Base-by-base conservation (phyloP, 2,329 filamentous ascomycete species). In the Capronia epimyces region DNA sequence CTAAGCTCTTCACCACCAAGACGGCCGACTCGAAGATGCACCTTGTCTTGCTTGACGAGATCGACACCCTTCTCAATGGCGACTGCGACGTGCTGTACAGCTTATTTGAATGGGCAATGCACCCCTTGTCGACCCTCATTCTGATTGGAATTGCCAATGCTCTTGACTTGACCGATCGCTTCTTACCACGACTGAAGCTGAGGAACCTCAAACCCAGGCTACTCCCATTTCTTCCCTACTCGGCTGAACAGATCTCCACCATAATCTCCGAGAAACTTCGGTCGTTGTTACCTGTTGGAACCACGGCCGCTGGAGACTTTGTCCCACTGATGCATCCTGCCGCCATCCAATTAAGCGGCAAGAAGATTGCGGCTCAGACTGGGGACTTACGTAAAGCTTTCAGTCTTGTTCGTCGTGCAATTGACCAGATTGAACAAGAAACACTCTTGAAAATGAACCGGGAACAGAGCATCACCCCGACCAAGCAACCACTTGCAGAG, bases 101-200 rank as follows among this genome's bases (percentile, higher is more conserved):
- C 55, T 75, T 98, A n/a, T 96, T 98, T 61, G 90, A 96, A 66
- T 97, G 91, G 90, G 94, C 93, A 1, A 74, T 98, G 63, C 81
- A 88, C 56, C 83, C 83, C 57, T 80, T 81, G 1, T 96, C 93
- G 0, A 82, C 81, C 16, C 81, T 98, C 3, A 75, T 93, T 29
- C 75, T 98, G 15, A 80, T 98, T 43, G 93, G 93, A 42, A 95
- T 98, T 64, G 93, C 93, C 61, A 98, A 98, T 64, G 93, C 93
- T 3, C 76, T 98, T 47, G 93, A 98, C 66, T 75, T 98, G 50
- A 98, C 93, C 0, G 93, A 97, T 66, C 87, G 93, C 8, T 95
- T 96, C 62, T 77, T 98, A 16, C 93, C 93, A 43, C 86, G 91
- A 45, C 80, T 98, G 56, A 97, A 97, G 73, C 83, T 89, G 16